Conservation (phyloP, 257 asterid genomes). For the Knoxia roxburghii region DNA sequence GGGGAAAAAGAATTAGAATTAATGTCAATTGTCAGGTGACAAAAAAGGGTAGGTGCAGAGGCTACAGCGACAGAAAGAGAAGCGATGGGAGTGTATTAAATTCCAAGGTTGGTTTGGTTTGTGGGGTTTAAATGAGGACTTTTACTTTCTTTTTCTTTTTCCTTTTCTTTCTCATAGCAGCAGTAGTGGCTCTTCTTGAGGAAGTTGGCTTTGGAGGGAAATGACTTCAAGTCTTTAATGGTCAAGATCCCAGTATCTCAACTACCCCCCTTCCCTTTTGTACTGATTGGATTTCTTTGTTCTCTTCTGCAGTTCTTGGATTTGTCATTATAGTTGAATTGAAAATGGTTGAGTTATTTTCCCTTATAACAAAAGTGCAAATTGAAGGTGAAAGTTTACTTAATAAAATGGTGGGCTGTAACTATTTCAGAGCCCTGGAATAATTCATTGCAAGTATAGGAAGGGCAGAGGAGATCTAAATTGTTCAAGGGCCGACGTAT, state of each 20-base stretch:
- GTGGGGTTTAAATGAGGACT: background rate
- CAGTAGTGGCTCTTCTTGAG: conserved; percentile 13
- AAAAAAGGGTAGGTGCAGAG: background rate
- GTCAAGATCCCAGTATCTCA: background rate
- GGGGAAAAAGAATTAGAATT: background rate
- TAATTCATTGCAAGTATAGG: background rate
- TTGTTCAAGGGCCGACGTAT: background rate
- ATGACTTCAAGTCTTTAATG: conserved; percentile 15
- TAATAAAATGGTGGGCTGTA: no score
- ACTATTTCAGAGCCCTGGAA: no score
- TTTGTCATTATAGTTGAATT: background rate
- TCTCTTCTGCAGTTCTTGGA: background rate
- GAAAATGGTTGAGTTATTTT: background rate
- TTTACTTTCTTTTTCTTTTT: background rate
- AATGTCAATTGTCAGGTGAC: background rate
- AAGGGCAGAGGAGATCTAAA: background rate
- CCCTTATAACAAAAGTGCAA: no score
- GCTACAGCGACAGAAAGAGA: background rate
- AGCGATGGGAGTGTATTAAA: background rate
- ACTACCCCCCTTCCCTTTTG: background rate
- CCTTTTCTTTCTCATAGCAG: no score
- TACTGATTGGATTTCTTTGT: background rate
- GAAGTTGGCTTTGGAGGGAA: conserved; percentile 19
- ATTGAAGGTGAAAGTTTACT: no score
- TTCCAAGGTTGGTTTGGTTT: conserved; percentile 5